These are phyloP conservation scores for Eucalyptus polyanthemos DNA, from an alignment of 345 rosid species.

Conservation along the genomic window DNA sequence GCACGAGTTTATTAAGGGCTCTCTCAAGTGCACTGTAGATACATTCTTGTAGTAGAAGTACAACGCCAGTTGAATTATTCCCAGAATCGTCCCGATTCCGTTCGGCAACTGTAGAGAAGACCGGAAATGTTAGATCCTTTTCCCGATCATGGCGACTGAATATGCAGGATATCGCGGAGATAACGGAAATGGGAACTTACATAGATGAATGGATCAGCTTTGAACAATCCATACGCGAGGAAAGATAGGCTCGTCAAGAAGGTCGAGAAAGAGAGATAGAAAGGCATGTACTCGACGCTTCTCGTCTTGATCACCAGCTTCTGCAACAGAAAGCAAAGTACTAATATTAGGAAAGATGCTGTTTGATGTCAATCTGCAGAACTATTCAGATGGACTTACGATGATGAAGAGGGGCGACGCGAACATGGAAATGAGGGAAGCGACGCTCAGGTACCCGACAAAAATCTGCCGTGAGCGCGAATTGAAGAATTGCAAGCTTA, in stretches of 20 bases:
- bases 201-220: conserved; percentile 24
- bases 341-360: fast-evolving
- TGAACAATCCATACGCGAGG: conserved; percentile 21
- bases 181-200: conserved; percentile 5
- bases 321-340: background rate
- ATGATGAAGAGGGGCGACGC: conserved; percentile 38
- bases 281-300: conserved; percentile 49
- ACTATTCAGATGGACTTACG: conserved; percentile 8
- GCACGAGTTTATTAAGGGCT: conserved; percentile 2
- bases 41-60: conserved; percentile 15
- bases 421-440: conserved; percentile 38
- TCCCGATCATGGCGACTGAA: background rate
- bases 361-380: background rate
- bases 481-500: background rate
- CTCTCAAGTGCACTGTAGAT: conserved; percentile 4
- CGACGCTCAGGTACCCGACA: conserved; percentile 38
- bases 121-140: background rate
- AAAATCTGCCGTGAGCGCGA: background rate
- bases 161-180: background rate
- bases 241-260: conserved; percentile 41
- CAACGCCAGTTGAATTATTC: conserved; percentile 17
- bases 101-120: conserved; percentile 20
- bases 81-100: conserved; percentile 37
- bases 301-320: conserved; percentile 28
- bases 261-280: conserved; percentile 36